phyloP scores from a whole-genome alignment of 1,139 yeast species.

The Candida buenavistaensis region DNA sequence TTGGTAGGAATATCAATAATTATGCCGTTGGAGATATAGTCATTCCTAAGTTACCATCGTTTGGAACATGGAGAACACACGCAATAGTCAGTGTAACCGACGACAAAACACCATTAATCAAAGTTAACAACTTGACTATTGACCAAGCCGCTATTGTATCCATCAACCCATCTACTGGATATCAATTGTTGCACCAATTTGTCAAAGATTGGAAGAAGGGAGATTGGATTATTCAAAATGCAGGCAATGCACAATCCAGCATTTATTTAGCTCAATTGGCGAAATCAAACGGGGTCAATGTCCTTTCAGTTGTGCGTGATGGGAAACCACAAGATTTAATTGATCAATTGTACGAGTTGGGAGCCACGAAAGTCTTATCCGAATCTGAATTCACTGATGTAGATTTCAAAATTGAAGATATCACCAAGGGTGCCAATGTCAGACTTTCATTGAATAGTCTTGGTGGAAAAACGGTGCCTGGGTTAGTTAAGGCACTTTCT shows the following conservation, averaged over 20 bases:
- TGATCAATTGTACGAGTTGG: conserved; percentile 23
- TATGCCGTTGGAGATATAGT: conserved; percentile 33
- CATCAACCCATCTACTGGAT: conserved; percentile 37
- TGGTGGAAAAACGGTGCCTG: conserved; percentile 28
- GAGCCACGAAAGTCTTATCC: conserved; percentile 33
- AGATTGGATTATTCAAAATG: conserved; percentile 38
- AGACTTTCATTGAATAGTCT: conserved; percentile 35
- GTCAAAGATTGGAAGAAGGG: conserved; percentile 28
- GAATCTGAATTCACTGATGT: conserved; percentile 58
- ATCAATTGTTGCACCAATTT: conserved; percentile 29
- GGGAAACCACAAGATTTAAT: conserved; percentile 28
- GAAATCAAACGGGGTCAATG: conserved; percentile 22
- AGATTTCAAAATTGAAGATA: conserved; percentile 45
- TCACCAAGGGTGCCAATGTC: conserved; percentile 38
- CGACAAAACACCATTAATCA: conserved; percentile 21
- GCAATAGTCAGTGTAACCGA: conserved; percentile 22
- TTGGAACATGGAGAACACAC: conserved; percentile 39
- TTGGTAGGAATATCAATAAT: conserved; percentile 22
- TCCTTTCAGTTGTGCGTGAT: conserved; percentile 32
- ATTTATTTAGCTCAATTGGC: conserved; percentile 33
- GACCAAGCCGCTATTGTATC: conserved; percentile 36
- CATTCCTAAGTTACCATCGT: conserved; percentile 28
- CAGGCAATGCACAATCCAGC: conserved; percentile 36
- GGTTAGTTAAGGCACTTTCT: conserved; percentile 25
- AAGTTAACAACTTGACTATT: conserved; percentile 20